These are phyloP conservation scores for Colletotrichum scovillei DNA, from an alignment of 2,329 filamentous ascomycete genomes.

Conservation along the genomic window DNA sequence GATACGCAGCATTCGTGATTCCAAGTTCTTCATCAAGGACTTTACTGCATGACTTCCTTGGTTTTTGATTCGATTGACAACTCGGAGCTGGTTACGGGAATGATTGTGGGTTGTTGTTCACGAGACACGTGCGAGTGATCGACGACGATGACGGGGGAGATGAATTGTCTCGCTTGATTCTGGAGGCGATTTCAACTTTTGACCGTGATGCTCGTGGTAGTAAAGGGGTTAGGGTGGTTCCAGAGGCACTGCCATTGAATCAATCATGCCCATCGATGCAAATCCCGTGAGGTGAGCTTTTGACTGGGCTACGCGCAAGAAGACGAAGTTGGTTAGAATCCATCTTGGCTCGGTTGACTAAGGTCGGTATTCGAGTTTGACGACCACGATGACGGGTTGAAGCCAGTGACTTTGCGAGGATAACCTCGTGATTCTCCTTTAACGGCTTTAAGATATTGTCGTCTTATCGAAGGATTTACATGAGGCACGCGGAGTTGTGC, in stretches of 20 bases:
- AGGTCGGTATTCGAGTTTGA: not conserved
- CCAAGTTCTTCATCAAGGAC: not conserved
- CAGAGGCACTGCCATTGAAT: not conserved
- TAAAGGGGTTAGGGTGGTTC: no score
- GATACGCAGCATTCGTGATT: not conserved
- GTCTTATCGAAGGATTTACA: not conserved
- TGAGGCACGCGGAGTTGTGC: no score
- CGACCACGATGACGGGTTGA: no score
- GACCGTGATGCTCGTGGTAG: constrained; percentile 2
- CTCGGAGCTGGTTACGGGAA: not conserved
- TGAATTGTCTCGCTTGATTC: constrained; percentile 7
- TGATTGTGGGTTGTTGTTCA: not conserved
- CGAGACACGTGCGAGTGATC: constrained; percentile 9
- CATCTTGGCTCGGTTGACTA: not conserved
- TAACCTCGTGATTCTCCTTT: not conserved
- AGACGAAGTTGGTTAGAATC: not conserved
- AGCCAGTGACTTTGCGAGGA: no score
- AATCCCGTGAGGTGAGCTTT: not conserved
- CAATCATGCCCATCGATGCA: not conserved
- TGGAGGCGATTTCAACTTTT: not conserved
- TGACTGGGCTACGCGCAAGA: not conserved
- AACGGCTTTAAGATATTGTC: not conserved
- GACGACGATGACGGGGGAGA: not conserved
- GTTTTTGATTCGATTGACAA: not conserved
- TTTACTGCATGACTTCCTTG: not conserved